These are phyloP conservation scores for Harringtonia lauricola DNA, from an alignment of 2,329 filamentous ascomycete species.

Conservation along the genomic window DNA sequence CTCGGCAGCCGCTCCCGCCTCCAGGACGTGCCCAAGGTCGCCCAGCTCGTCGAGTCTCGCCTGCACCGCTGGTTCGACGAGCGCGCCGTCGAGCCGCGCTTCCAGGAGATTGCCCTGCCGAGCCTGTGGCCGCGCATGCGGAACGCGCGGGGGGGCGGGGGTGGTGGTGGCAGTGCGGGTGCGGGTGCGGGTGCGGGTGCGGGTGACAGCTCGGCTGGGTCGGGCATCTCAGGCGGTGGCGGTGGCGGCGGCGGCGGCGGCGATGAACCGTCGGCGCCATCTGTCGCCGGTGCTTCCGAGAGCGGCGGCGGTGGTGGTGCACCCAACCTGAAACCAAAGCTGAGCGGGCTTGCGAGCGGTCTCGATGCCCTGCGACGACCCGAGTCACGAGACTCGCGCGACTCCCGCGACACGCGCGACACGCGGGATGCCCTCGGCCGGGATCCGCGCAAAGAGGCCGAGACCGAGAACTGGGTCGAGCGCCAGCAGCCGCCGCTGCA, in stretches of 20 bases:
- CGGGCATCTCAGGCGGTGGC: not conserved
- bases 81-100: conserved; percentile 72
- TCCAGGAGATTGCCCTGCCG: conserved; percentile 76
- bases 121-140: conserved; percentile 76
- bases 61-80: conserved; percentile 85
- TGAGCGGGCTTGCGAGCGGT: no score
- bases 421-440: conserved; percentile 21
- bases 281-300: not conserved
- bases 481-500: conserved; percentile 14
- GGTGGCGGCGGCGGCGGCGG: not conserved
- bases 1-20: conserved; percentile 69
- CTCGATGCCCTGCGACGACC: conserved; percentile 8
- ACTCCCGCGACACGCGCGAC: conserved; percentile 17
- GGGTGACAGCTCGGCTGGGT: no score
- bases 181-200: no score
- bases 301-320: no score
- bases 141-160: conserved; percentile 59
- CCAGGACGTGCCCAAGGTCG: conserved; percentile 82
- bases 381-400: conserved; percentile 20
- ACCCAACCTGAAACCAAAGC: no score
- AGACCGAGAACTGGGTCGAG: conserved; percentile 14
- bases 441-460: conserved; percentile 16
- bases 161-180: not conserved
- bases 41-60: conserved; percentile 68
- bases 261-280: not conserved